Conservation (phyloP, 495 filamentous ascomycete species). For the Annulohypoxylon maeteangense region DNA sequence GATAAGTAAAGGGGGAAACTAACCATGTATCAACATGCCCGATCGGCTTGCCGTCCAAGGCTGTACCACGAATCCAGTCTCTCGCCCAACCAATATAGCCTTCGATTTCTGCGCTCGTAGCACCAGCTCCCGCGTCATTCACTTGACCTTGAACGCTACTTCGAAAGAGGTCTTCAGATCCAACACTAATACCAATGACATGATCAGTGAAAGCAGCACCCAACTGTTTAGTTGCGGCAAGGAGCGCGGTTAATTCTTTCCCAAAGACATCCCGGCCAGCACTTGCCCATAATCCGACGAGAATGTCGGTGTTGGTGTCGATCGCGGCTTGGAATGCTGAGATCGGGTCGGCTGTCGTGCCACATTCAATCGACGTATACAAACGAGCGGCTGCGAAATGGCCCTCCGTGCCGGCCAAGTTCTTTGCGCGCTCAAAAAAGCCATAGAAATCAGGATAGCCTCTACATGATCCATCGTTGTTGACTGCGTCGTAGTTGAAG, state of each 20-base stretch:
- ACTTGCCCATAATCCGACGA: conserved; percentile 77
- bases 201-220: conserved; percentile 67
- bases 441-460: conserved; percentile 67
- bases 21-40: conserved; percentile 86
- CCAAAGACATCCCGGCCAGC: conserved; percentile 64
- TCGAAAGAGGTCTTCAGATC: conserved; percentile 83
- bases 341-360: conserved; percentile 60
- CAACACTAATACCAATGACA: conserved; percentile 80
- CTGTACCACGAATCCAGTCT: conserved; percentile 63
- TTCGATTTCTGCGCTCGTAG: conserved; percentile 63
- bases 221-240: conserved; percentile 65
- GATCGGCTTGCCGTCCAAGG: conserved; percentile 63
- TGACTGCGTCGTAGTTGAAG: conserved; percentile 77
- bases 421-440: conserved; percentile 72
- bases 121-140: conserved; percentile 58
- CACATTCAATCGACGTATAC: conserved; percentile 55
- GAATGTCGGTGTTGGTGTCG: conserved; percentile 67
- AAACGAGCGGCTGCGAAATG: conserved; percentile 69
- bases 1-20: conserved; percentile 1
- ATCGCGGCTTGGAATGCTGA: conserved; percentile 76
- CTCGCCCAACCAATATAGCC: conserved; percentile 69
- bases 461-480: conserved; percentile 66
- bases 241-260: conserved; percentile 73
- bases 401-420: conserved; percentile 69
- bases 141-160: conserved; percentile 62